Conservation (phyloP, 805 yeast genomes). For the Pichia gijzeniarum region DNA sequence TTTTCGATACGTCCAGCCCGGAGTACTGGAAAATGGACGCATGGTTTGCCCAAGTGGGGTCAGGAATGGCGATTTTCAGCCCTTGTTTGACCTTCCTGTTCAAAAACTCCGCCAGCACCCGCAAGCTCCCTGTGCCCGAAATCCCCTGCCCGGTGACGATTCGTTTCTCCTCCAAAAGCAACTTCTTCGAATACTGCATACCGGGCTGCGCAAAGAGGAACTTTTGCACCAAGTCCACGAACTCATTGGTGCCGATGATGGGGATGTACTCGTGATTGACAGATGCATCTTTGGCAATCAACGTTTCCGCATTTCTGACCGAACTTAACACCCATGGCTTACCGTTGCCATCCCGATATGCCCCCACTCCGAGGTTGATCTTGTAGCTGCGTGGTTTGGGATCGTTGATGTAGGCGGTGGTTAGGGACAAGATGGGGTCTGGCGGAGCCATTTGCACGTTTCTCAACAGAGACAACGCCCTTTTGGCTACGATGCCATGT, state of each 20-base stretch:
- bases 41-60: slow-evolving; percentile 96
- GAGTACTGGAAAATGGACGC: slow-evolving; percentile 68
- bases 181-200: slow-evolving; percentile 33
- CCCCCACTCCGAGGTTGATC: slow-evolving; percentile 72
- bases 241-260: slow-evolving; percentile 70
- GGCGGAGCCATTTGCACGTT: slow-evolving; percentile 52
- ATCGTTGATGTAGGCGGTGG: slow-evolving; percentile 69
- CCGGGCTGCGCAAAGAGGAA: slow-evolving; percentile 52
- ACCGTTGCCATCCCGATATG: slow-evolving; percentile 87
- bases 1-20: slow-evolving; percentile 53
- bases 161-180: slow-evolving; percentile 53
- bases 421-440: slow-evolving; percentile 78
- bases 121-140: slow-evolving; percentile 92
- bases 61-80: slow-evolving; percentile 60
- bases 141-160: slow-evolving; percentile 82
- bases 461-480: not conserved
- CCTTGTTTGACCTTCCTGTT: slow-evolving; percentile 41
- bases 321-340: slow-evolving; percentile 84
- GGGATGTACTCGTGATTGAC: slow-evolving; percentile 80
- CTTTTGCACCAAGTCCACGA: slow-evolving; percentile 58
- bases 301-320: slow-evolving; percentile 57
- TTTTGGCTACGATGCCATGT: no score
- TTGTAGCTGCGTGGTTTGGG: slow-evolving; percentile 39
- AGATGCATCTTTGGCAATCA: slow-evolving; percentile 38
- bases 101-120: slow-evolving; percentile 77